A percentile compares a stretch with the other conserved stretches of the same genome.
Evolutionary conservation across 2,329 filamentous ascomycete genomes (phyloP).

Genomic region (Lachnellula cervina): DNA sequence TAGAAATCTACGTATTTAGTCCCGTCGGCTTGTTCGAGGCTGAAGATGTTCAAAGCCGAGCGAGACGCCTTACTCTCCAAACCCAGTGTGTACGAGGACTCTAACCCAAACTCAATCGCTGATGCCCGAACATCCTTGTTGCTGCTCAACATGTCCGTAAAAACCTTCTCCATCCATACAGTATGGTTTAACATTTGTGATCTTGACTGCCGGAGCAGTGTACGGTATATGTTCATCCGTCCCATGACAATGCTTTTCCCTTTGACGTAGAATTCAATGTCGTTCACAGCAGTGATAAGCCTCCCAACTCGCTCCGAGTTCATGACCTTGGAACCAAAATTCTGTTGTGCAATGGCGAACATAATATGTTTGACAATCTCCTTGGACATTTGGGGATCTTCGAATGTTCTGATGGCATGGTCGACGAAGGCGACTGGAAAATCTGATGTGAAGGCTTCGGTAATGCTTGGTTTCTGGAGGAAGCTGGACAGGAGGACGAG

Average conservation of each 20-base stretch:
- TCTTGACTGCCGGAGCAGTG: constrained; percentile 67
- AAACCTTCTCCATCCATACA: constrained; percentile 77
- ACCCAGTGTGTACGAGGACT: constrained; percentile 65
- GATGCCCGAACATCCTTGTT: constrained; percentile 70
- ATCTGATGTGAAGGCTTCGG: constrained; percentile 66
- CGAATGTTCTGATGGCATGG: constrained; percentile 68
- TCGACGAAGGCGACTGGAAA: constrained; percentile 79
- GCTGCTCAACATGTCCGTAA: constrained; percentile 75
- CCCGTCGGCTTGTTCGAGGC: constrained; percentile 35
- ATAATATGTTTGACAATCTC: constrained; percentile 74
- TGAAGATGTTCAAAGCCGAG: constrained; percentile 60
- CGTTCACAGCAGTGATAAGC: constrained; percentile 65
- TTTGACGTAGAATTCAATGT: constrained; percentile 66
- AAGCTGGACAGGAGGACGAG: constrained; percentile 74
- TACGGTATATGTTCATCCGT: constrained; percentile 73
- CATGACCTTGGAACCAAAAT: constrained; percentile 71
- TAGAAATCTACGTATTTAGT: constrained; percentile 64
- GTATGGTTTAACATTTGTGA: constrained; percentile 64
- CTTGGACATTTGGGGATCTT: constrained; percentile 66
- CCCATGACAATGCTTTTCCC: constrained; percentile 78
- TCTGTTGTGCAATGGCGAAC: constrained; percentile 74
- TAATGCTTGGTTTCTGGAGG: constrained; percentile 67
- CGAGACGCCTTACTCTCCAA: constrained; percentile 63
- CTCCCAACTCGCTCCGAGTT: constrained; percentile 64
- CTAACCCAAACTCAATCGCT: constrained; percentile 69